These are phyloP conservation scores for Periconia digitata DNA, from an alignment of 2,329 filamentous ascomycete genomes.

Conservation along the genomic window DNA sequence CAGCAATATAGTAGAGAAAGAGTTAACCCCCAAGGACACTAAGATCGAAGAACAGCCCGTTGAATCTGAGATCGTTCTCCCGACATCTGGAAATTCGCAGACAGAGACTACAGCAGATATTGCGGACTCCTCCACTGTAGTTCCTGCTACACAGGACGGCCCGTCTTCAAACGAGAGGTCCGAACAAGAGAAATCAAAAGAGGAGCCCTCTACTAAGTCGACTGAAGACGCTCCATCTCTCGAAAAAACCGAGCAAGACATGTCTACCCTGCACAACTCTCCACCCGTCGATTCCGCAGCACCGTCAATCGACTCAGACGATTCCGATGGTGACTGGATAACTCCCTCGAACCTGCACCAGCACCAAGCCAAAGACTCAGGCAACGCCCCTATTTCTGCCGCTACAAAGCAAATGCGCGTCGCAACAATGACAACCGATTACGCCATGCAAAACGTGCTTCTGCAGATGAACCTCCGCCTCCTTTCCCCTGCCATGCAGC, in stretches of 20 bases:
- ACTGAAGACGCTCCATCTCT: conserved; percentile 3
- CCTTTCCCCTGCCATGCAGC: conserved; percentile 74
- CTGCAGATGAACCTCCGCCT: conserved; percentile 93
- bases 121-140: background rate
- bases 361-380: conserved; percentile 69
- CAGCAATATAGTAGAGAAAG: background rate
- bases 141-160: background rate
- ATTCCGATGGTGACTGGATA: conserved; percentile 74
- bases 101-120: background rate
- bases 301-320: conserved; percentile 27
- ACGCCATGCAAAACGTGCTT: conserved; percentile 96
- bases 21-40: background rate
- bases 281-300: conserved; percentile 19
- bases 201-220: conserved; percentile 5
- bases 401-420: conserved; percentile 66
- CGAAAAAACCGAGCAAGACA: conserved; percentile 15
- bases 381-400: conserved; percentile 47
- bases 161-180: background rate
- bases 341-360: conserved; percentile 90
- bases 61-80: background rate
- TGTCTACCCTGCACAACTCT: conserved; percentile 25
- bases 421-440: conserved; percentile 92
- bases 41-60: background rate
- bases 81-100: background rate
- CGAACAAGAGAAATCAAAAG: background rate